Evolutionary conservation across 805 yeast genomes (phyloP).

Genomic region (Lipomyces orientalis): DNA sequence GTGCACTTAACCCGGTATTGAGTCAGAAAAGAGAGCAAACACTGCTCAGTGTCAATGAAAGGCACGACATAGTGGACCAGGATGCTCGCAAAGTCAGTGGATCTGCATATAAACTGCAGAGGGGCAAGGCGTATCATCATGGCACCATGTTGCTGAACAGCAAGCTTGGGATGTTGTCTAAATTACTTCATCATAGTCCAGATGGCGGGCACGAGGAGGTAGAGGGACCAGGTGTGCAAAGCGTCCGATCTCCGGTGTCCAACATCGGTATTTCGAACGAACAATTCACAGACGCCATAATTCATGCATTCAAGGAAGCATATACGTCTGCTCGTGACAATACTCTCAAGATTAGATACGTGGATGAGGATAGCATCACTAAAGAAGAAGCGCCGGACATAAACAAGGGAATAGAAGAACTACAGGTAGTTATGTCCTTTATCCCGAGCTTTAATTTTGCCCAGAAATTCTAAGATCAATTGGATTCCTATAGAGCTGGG

Average conservation of each 20-base stretch:
- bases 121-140: conserved; percentile 87
- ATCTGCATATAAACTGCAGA: conserved; percentile 85
- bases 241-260: conserved; percentile 80
- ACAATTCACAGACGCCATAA: conserved; percentile 55
- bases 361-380: conserved; percentile 20
- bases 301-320: conserved; percentile 49
- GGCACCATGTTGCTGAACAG: conserved; percentile 90
- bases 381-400: conserved; percentile 15
- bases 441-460: background rate
- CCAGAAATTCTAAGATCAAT: background rate
- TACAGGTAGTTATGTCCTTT: conserved; percentile 28
- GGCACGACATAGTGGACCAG: conserved; percentile 78
- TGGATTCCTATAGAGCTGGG: conserved; percentile 50
- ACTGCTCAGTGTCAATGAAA: conserved; percentile 60
- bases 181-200: conserved; percentile 59
- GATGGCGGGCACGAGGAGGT: conserved; percentile 51
- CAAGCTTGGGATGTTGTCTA: conserved; percentile 61
- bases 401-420: conserved; percentile 13
- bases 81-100: conserved; percentile 74
- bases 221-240: conserved; percentile 62
- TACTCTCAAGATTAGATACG: background rate
- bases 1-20: conserved; percentile 43
- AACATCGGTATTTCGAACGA: conserved; percentile 60
- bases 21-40: conserved; percentile 12
- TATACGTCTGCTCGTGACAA: conserved; percentile 37